phyloP scores from a whole-genome alignment of 495 filamentous ascomycete species.

The Echria macrotheca region DNA sequence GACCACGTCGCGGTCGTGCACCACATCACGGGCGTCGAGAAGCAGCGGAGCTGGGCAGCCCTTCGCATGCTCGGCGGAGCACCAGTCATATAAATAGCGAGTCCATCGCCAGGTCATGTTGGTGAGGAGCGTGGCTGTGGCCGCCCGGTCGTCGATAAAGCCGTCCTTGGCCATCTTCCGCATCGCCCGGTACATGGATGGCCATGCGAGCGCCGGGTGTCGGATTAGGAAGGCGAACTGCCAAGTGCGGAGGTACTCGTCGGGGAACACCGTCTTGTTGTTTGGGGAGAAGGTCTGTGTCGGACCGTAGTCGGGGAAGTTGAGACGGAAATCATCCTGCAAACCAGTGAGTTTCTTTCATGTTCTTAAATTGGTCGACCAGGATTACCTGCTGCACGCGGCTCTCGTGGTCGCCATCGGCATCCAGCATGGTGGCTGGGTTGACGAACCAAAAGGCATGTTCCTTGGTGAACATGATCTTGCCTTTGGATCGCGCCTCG shows the following conservation, averaged over 20 bases:
- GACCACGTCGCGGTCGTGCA: not conserved
- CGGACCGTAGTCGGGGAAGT: not conserved
- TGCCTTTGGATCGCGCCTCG: not conserved
- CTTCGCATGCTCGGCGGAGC: not conserved
- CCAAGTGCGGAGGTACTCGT: slow-evolving; percentile 7
- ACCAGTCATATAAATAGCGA: not conserved
- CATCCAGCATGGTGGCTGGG: not conserved
- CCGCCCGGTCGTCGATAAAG: not conserved
- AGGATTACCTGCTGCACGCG: too few relatives aligned
- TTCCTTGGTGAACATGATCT: slow-evolving; percentile 11
- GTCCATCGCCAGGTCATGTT: slow-evolving; percentile 3
- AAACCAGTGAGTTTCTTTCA: too few relatives aligned
- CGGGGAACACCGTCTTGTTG: slow-evolving; percentile 7
- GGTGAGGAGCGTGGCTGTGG: not conserved
- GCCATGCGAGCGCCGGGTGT: slow-evolving; percentile 9
- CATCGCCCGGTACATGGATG: slow-evolving; percentile 10
- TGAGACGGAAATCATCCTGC: not conserved
- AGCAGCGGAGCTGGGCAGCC: not conserved
- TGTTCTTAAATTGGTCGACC: too few relatives aligned
- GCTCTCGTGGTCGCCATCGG: not conserved
- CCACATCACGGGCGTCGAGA: slow-evolving; percentile 8
- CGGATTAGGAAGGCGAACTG: slow-evolving; percentile 7
- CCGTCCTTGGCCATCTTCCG: not conserved
- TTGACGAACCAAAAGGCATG: slow-evolving; percentile 6
- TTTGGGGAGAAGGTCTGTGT: not conserved